phyloP scores from a whole-genome alignment of 2,329 filamentous ascomycete species.

The Claviceps quebecensis region DNA sequence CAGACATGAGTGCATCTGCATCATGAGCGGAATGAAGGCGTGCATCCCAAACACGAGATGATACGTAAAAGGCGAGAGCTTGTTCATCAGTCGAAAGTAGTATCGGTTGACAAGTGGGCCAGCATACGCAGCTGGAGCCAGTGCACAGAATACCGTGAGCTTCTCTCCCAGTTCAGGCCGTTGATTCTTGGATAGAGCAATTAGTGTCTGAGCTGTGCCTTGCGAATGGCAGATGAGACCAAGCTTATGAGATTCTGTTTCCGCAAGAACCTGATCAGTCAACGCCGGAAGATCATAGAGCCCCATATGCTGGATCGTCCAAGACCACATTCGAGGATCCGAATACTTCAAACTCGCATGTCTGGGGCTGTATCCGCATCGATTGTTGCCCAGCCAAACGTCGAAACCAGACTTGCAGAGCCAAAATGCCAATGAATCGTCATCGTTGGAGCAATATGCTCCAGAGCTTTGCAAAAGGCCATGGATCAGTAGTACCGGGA shows the following conservation, averaged over 20 bases:
- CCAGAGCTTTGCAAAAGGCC: conserved; percentile 79
- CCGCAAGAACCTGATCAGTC: conserved; percentile 60
- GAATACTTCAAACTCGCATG: conserved; percentile 56
- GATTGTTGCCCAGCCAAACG: conserved; percentile 90
- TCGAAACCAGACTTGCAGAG: conserved; percentile 87
- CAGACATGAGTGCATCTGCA: conserved; percentile 60
- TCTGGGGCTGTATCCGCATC: conserved; percentile 69
- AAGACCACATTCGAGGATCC: conserved; percentile 90
- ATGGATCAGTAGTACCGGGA: conserved; percentile 77
- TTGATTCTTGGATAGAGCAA: conserved; percentile 81
- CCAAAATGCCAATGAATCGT: conserved; percentile 80
- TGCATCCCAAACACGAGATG: conserved; percentile 80
- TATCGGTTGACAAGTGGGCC: conserved; percentile 73
- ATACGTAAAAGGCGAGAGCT: conserved; percentile 65
- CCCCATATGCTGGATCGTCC: conserved; percentile 93
- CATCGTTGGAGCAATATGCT: conserved; percentile 81
- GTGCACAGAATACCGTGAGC: conserved; percentile 77
- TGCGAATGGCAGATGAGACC: conserved; percentile 81
- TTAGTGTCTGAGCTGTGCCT: conserved; percentile 77
- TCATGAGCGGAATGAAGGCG: conserved; percentile 88
- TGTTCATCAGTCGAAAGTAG: conserved; percentile 83
- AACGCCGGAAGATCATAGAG: conserved; percentile 76
- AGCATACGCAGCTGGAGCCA: conserved; percentile 83
- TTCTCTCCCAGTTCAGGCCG: conserved; percentile 70
- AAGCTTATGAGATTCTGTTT: conserved; percentile 73